Evolutionary conservation across 495 filamentous ascomycete genomes (phyloP), one percentile per base, ranked within the genome.

Genomic region (Cladorrhinum samala): DNA sequence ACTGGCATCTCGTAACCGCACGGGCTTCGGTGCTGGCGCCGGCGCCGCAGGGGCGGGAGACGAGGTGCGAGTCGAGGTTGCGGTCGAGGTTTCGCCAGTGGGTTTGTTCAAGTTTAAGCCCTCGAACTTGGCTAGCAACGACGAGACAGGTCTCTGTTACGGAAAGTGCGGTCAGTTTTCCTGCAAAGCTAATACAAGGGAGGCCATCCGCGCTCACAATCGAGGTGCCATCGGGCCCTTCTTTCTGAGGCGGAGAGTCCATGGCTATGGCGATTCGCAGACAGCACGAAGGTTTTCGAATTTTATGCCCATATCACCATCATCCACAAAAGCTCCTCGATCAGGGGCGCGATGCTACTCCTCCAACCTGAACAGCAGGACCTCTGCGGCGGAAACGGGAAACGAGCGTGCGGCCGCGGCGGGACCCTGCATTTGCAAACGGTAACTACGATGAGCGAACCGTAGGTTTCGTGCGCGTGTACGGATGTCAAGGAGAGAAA

Each of bases 121-220:
- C 75, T 98, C 93, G 63, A 98, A 98, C 65, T 92, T 86, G 39
- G 91, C 93, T 44, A 89, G 80, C 27, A 97, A 75, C 42, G 92
- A 95, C 39, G 93, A 98, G 21, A 98, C 93, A 0, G 93, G 88
- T 74, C 80, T 78, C 78, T 81, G 53, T n/a, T 11, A n/a, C 20
- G 45, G 30, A 20, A 37, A 19, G 33, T 19, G 62, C 21, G 30
- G 57, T 72, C 47, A 75, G 65, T 49, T 17, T 42, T 23, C 3
- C 17, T 7, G 1, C 23, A 18, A 14, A 18, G 17, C 8, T 4
- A 19, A 46, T 11, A 18, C 4, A 9, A 17, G 4, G 9, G 16
- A 18, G 36, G 14, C 16, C 13, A 16, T 21, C 50, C 18, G 58
- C 11, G 5, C 77, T 71, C 68, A 84, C 82, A 54, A 85, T 74